Evolutionary conservation across 176 grass and related monocot species (phyloP).

Genomic region (Chloris gayana): DNA sequence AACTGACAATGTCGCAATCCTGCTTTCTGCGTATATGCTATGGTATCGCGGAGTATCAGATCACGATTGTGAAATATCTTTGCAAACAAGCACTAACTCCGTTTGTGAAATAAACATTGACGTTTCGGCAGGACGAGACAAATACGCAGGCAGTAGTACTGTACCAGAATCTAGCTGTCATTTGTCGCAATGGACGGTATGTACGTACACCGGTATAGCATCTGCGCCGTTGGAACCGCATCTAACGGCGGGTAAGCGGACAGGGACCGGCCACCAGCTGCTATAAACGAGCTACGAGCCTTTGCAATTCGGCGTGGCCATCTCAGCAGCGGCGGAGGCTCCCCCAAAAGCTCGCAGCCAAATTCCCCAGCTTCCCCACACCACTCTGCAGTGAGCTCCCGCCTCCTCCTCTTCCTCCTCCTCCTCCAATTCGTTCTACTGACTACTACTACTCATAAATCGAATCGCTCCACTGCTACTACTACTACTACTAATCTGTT

Average conservation of each 20-base stretch:
- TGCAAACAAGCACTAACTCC: no score
- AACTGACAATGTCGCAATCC: neutral
- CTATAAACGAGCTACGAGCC: neutral
- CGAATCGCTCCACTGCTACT: constrained; percentile 24
- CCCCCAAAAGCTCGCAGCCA: constrained; percentile 21
- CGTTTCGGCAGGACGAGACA: no score
- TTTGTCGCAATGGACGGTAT: neutral
- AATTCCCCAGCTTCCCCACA: constrained; percentile 39
- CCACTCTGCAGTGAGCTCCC: constrained; percentile 48
- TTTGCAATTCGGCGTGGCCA: no score
- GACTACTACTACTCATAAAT: neutral
- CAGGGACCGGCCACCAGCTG: neutral
- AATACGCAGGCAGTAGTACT: no score
- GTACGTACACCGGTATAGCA: no score
- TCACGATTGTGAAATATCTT: no score
- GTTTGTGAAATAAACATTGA: no score
- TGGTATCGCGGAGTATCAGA: no score
- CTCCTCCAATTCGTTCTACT: constrained; percentile 28
- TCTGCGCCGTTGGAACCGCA: neutral
- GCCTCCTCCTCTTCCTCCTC: constrained; percentile 10
- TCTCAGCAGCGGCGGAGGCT: neutral
- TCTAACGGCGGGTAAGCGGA: neutral
- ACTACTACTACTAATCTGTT: constrained; percentile 33
- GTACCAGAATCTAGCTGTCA: no score
- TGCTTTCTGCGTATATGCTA: no score